Evolutionary conservation across 179 eudicot genomes (phyloP), one percentile per base, ranked within the genome.

Genomic region (Drosera spatulata): DNA sequence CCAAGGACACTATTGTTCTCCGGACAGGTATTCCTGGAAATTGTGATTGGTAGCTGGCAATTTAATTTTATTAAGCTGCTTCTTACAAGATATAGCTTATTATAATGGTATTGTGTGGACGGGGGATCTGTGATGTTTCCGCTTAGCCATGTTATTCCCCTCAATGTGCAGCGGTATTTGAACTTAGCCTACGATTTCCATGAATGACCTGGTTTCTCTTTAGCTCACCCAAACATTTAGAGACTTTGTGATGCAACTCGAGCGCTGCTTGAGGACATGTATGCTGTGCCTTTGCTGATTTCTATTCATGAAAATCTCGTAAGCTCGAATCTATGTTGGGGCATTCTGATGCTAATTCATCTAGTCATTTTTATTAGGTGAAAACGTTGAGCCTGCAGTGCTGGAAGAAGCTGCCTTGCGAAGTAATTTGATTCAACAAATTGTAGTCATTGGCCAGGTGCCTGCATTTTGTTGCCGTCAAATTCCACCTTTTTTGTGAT

Each of bases 1-100:
- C 89, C 15, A 93, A 93, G 72, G 99, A 93, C 73, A 93, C 97
- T 37, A 90, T 93, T 58, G 99, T 93, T 77, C 95, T 93, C 66
- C 82, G 81, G 40, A 89, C 91, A 73, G 99, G 99, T 93, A 68
- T 60, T 38, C 37, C 39, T 11, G 43, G 7, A 15, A 41, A 45
- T 61, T 22, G 33, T 39, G 49, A 46, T 46, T 46, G 49, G 7
- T 46, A 46, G 49, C 49, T 46, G 9, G 11, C 11, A 22, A 46
- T 46, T 7, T 10, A 46, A 3, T 50, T 6, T 14, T 6, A 10
- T 50, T 5, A 4, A 50, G 13, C 53, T 2, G 10, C 53, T 7
- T 2, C 12, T 50, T 45, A 6, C 8, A 2, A 10, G 1, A 22
- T 22, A 22, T 22, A 22, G 33, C 33, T 1, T 22, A 22, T 22